Evolutionary conservation across 495 filamentous ascomycete genomes (phyloP).

Genomic region (Daldinia decipiens): DNA sequence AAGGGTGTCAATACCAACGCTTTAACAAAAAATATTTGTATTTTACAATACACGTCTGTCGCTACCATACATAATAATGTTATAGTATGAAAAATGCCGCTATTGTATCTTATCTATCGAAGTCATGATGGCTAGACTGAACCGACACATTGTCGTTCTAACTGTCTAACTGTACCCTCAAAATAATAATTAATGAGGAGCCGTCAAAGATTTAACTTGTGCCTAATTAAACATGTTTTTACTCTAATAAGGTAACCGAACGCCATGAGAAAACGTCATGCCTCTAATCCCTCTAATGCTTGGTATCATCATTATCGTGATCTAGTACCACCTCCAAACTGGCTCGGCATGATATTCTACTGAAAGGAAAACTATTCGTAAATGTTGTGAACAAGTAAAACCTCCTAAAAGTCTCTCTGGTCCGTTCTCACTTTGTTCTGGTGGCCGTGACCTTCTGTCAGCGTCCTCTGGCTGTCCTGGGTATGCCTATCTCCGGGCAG

Average conservation of each 20-base stretch:
- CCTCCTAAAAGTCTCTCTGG: constrained; percentile 28
- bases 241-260: neutral
- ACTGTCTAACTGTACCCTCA: neutral
- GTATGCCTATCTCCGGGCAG: constrained; percentile 26
- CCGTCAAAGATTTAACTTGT: neutral
- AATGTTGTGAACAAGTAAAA: neutral
- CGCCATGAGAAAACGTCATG: neutral
- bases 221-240: neutral
- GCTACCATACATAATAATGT: neutral
- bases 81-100: neutral
- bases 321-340: neutral
- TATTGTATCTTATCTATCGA: neutral
- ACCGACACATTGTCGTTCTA: neutral
- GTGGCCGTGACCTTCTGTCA: constrained; percentile 22
- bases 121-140: neutral
- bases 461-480: constrained; percentile 42
- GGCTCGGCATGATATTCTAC: neutral
- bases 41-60: neutral
- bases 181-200: neutral
- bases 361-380: neutral
- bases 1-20: neutral
- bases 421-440: constrained; percentile 24
- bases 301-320: constrained; percentile 3
- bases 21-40: neutral
- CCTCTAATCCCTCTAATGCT: neutral